phyloP scores from a whole-genome alignment of 331 rosid genomes.

The Spiraea crenata region DNA sequence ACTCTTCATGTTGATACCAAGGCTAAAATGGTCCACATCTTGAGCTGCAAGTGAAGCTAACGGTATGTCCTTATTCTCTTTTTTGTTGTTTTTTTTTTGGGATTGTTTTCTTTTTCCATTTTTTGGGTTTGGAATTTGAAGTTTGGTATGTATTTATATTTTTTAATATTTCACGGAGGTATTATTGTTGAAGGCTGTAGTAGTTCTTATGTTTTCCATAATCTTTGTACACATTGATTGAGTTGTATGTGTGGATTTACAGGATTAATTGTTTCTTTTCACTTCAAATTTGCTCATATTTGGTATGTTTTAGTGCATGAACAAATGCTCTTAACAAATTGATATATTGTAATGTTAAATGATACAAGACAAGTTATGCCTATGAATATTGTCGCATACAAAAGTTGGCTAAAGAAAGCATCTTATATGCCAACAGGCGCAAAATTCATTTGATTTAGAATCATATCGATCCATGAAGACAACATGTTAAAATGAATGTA shows the following conservation, averaged over 20 bases:
- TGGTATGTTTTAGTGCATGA: too few relatives aligned
- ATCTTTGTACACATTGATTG: slow-evolving; percentile 8
- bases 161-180: background rate
- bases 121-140: slow-evolving; percentile 7
- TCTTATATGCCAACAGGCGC: background rate
- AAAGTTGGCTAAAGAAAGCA: background rate
- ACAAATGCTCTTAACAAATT: too few relatives aligned
- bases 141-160: background rate
- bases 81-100: background rate
- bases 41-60: slow-evolving; percentile 31
- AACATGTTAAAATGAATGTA: background rate
- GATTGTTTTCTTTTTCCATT: background rate
- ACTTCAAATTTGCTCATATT: too few relatives aligned
- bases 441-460: slow-evolving; percentile 1
- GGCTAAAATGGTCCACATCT: slow-evolving; percentile 13
- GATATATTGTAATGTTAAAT: too few relatives aligned
- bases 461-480: background rate
- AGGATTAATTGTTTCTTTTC: too few relatives aligned
- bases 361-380: background rate
- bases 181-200: background rate
- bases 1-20: slow-evolving; percentile 23
- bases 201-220: background rate
- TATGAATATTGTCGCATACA: background rate
- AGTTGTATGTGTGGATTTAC: too few relatives aligned
- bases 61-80: background rate